A percentile compares a stretch with the other conserved stretches of the same genome.
phyloP scores from a whole-genome alignment of 2,329 filamentous ascomycete genomes.

The Talaromyces marneffei region DNA sequence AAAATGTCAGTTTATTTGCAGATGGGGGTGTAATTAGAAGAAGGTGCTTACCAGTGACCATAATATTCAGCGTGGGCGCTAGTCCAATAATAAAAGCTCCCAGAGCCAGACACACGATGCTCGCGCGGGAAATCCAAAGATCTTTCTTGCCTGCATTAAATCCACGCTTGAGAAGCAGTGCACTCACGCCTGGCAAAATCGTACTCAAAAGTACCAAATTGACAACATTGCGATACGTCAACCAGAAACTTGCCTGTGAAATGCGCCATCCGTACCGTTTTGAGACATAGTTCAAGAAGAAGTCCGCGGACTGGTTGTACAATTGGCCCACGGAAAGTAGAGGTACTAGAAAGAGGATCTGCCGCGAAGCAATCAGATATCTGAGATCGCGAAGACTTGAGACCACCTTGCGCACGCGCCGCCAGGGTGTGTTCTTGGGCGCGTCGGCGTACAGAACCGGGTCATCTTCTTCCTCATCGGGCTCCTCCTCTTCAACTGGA shows the following conservation, averaged over 20 bases:
- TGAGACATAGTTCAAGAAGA: constrained; percentile 13
- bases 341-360: constrained; percentile 8
- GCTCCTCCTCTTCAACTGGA: constrained; percentile 4
- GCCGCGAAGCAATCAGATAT: constrained; percentile 12
- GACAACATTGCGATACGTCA: constrained; percentile 14
- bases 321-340: constrained; percentile 14
- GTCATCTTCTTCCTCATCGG: constrained; percentile 14
- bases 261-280: constrained; percentile 15
- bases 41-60: constrained; percentile 11
- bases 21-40: no score
- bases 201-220: constrained; percentile 13
- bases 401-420: neutral
- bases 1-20: neutral
- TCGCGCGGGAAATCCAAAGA: constrained; percentile 11
- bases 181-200: constrained; percentile 9
- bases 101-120: constrained; percentile 10
- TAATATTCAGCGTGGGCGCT: constrained; percentile 7
- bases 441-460: constrained; percentile 11
- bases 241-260: constrained; percentile 15
- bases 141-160: constrained; percentile 10
- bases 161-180: constrained; percentile 8
- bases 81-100: constrained; percentile 14
- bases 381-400: constrained; percentile 9
- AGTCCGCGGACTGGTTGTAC: constrained; percentile 12
- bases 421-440: constrained; percentile 8